These are phyloP conservation scores for Phytophthora sp. DNA, from an alignment of 352 stramenopile species.

Conservation along the genomic window DNA sequence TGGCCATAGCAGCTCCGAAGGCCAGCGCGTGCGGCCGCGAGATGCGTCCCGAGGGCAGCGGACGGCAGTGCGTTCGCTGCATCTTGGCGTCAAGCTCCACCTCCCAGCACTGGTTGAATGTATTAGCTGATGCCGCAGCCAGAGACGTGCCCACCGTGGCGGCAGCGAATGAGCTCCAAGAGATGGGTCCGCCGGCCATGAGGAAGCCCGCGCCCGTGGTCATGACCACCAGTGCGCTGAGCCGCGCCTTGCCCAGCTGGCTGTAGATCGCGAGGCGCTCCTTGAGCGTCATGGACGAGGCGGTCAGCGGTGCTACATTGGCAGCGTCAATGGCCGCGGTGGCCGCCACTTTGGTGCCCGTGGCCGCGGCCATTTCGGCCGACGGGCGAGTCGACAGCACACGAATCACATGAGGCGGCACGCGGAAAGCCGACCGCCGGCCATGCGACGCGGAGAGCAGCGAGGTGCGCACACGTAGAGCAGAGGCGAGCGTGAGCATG, in stretches of 20 bases:
- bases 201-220: conserved; percentile 97
- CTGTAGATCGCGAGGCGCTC: conserved; percentile 79
- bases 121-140: conserved; percentile 94
- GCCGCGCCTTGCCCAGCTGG: conserved; percentile 94
- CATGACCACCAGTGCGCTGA: conserved; percentile 96
- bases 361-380: conserved; percentile 45
- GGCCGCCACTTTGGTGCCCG: conserved; percentile 37
- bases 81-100: conserved; percentile 95
- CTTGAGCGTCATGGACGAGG: conserved; percentile 54
- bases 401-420: conserved; percentile 45
- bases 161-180: conserved; percentile 85
- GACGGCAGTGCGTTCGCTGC: conserved; percentile 95
- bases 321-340: conserved; percentile 33
- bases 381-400: conserved; percentile 69
- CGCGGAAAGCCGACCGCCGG: conserved; percentile 14
- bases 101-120: conserved; percentile 99
- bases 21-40: conserved; percentile 77
- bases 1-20: conserved; percentile 87
- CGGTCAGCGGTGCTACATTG: conserved; percentile 20
- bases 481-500: conserved; percentile 37
- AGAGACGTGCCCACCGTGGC: conserved; percentile 95
- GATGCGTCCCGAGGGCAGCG: conserved; percentile 91
- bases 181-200: conserved; percentile 94
- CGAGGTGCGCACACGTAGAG: conserved; percentile 16
- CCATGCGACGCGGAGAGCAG: conserved; percentile 18